Evolutionary conservation across 2,329 filamentous ascomycete species (phyloP), one percentile per base, ranked within the genome.

Genomic region (Aaosphaeria pasadenensis): DNA sequence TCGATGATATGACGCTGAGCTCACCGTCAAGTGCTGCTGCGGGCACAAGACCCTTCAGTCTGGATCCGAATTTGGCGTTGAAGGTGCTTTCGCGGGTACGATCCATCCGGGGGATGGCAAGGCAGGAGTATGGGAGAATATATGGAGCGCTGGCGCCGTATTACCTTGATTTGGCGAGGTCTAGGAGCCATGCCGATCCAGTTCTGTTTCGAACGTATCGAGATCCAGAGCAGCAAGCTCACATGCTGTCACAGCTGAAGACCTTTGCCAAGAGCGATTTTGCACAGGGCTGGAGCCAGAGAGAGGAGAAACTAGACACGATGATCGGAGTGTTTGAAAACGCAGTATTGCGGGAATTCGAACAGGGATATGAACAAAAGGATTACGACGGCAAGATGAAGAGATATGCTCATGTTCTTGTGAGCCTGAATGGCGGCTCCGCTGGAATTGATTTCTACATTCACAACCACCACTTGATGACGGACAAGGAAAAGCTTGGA

Each of bases 371-470:
- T 57, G 89, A 94, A 66, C 85, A 84, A 39, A 88, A 87, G 74
- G 92, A 99, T 67, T 84, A 95, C 46, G 88, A 95, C 55, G 91
- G 89, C 2, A 80, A 85, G 46, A 96, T 97, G 92, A 84, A 81
- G 57, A 83, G 88, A 62, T 97, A 96, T 70, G 91, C 91, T 2
- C 84, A 90, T 58, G 91, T 99, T 11, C 74, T 99, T 48, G 84
- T 88, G 49, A 81, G 82, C 2, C 77, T 99, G 40, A 95, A 95
- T 66, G 90, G 89, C 29, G 91, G 90, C 11, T 78, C 80, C 38
- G 85, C 87, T 11, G 89, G 84, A 7, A 78, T 95, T 42, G 90
- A 97, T 45, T 77, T 91, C 1, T 97, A 96, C 66, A 84, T 96
- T 46, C 87, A 92, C 47, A 92, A 94, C 59, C 90, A 96, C 64